Conservation (phyloP, 345 rosid genomes). For the Clausena lansium region DNA sequence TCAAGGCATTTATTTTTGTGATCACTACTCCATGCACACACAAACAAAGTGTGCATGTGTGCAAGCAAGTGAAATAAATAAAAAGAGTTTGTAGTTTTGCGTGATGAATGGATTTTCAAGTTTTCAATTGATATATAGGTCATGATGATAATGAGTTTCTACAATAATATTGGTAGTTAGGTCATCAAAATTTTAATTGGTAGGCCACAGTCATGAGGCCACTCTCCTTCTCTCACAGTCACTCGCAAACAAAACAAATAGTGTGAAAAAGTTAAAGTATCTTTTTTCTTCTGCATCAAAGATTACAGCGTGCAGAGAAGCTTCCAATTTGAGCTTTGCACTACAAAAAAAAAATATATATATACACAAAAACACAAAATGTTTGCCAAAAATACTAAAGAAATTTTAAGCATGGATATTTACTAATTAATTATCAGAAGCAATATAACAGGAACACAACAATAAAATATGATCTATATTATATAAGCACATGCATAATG, state of each 20-base stretch:
- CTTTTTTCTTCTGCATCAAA: not conserved
- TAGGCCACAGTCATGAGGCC: slow-evolving; percentile 22
- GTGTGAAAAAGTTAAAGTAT: not conserved
- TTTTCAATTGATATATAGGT: not conserved
- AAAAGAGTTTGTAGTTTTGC: not conserved
- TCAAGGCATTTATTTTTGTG: slow-evolving; percentile 32
- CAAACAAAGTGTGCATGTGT: not conserved
- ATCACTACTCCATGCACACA: slow-evolving; percentile 14
- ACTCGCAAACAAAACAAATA: no score
- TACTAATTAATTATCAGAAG: not conserved
- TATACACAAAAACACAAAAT: not conserved
- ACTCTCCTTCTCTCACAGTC: no score
- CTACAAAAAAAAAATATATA: not conserved
- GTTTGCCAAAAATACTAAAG: not conserved
- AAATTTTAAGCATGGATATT: not conserved
- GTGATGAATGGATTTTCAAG: not conserved
- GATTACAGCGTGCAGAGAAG: not conserved
- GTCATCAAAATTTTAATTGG: slow-evolving; percentile 39
- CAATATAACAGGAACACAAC: slow-evolving; percentile 39
- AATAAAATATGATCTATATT: not conserved
- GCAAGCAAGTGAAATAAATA: not conserved
- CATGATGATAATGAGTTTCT: slow-evolving; percentile 7
- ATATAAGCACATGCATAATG: not conserved
- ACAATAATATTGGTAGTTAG: slow-evolving; percentile 30
- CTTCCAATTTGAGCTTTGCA: not conserved